These are phyloP conservation scores for Apiotrichum siamense DNA, from an alignment of 1,284 basidiomycete species.

Conservation along the genomic window DNA sequence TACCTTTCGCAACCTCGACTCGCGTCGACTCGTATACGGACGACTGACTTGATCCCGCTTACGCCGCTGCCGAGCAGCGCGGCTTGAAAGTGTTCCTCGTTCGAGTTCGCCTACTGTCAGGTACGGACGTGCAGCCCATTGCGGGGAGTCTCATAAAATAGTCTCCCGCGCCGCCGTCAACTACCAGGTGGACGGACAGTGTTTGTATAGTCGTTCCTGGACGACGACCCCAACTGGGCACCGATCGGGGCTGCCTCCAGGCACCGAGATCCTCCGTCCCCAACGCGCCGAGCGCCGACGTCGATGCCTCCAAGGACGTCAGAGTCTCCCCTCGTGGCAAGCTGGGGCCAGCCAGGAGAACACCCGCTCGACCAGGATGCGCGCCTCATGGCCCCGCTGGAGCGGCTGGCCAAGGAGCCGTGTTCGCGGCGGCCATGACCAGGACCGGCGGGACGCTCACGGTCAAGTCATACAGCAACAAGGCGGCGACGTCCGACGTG, in stretches of 20 bases:
- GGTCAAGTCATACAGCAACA: slow-evolving; percentile 38
- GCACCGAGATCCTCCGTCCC: slow-evolving; percentile 39
- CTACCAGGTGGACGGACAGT: slow-evolving; percentile 35
- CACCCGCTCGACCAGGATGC: slow-evolving; percentile 28
- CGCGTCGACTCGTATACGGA: slow-evolving; percentile 37
- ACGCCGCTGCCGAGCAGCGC: slow-evolving; percentile 30
- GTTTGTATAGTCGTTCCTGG: slow-evolving; percentile 44
- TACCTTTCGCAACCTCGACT: slow-evolving; percentile 40
- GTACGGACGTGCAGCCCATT: slow-evolving; percentile 10
- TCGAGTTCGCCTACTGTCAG: slow-evolving; percentile 47
- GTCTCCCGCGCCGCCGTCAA: slow-evolving; percentile 30
- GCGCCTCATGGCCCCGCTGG: slow-evolving; percentile 27
- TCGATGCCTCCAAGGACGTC: slow-evolving; percentile 20
- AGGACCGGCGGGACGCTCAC: slow-evolving; percentile 35
- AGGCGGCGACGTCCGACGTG: slow-evolving; percentile 25
- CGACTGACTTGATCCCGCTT: slow-evolving; percentile 39
- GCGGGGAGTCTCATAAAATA: slow-evolving; percentile 26
- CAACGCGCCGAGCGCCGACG: slow-evolving; percentile 8
- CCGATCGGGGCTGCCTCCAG: slow-evolving; percentile 21
- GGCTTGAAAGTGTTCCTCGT: slow-evolving; percentile 43
- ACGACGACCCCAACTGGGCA: slow-evolving; percentile 42
- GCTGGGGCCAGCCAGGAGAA: slow-evolving; percentile 45
- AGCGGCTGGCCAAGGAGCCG: slow-evolving; percentile 27
- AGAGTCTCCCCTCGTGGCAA: slow-evolving; percentile 43
- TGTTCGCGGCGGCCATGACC: slow-evolving; percentile 43